phyloP scores from a whole-genome alignment of 2,329 filamentous ascomycete species.

The Ceratocystis lukuohia region DNA sequence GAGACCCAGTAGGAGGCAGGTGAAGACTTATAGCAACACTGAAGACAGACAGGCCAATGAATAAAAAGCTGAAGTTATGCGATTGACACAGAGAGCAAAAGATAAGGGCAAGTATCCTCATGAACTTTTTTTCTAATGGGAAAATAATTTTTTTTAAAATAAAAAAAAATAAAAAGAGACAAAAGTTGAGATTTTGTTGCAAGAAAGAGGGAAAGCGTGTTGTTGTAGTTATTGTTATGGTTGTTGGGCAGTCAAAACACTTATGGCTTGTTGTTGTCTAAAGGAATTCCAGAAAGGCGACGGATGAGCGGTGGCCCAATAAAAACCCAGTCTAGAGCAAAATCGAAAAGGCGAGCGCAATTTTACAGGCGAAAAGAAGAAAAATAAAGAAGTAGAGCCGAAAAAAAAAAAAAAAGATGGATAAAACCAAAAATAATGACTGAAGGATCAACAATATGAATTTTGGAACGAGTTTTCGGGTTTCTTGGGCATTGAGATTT shows the following conservation, averaged over 20 bases:
- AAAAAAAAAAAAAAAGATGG: neutral
- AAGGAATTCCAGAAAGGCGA: neutral
- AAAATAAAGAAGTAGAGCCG: neutral
- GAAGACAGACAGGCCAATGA: neutral
- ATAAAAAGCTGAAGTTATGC: neutral
- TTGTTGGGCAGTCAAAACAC: constrained; percentile 9
- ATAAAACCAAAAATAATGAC: neutral
- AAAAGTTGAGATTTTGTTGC: neutral
- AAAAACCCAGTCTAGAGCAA: constrained; percentile 3
- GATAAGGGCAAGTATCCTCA: neutral
- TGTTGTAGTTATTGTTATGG: constrained; percentile 3
- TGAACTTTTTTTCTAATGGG: too few relatives aligned
- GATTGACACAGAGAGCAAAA: neutral
- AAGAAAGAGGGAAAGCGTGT: neutral
- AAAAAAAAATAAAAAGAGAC: neutral
- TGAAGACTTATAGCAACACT: neutral
- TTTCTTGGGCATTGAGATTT: neutral
- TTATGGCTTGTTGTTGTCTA: neutral
- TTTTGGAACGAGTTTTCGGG: constrained; percentile 2
- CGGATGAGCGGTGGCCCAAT: neutral
- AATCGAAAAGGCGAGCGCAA: neutral
- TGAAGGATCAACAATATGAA: constrained; percentile 6
- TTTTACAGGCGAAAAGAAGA: neutral
- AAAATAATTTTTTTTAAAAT: neutral
- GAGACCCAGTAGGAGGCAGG: neutral